phyloP scores from a whole-genome alignment of 1,139 yeast genomes.

The Geotrichum carabidarum region DNA sequence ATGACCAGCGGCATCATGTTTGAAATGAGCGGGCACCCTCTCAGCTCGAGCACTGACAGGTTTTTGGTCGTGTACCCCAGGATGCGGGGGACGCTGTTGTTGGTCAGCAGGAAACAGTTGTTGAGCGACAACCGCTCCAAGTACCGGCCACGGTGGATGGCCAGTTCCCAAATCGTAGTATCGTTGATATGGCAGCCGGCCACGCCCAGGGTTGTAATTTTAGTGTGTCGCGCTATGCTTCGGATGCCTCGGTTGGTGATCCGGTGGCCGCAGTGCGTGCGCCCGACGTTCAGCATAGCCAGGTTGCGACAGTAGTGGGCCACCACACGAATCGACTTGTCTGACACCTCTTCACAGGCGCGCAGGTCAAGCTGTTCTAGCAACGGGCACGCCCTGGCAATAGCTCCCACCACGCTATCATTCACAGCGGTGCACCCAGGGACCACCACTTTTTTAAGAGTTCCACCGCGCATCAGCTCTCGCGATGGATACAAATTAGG shows the following conservation, averaged over 20 bases:
- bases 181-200: slow-evolving; percentile 86
- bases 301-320: slow-evolving; percentile 57
- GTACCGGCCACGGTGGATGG: slow-evolving; percentile 50
- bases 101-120: slow-evolving; percentile 62
- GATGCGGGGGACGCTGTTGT: slow-evolving; percentile 61
- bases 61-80: slow-evolving; percentile 51
- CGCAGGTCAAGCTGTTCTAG: slow-evolving; percentile 67
- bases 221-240: slow-evolving; percentile 51
- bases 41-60: slow-evolving; percentile 70
- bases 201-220: slow-evolving; percentile 68
- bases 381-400: slow-evolving; percentile 54
- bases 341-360: slow-evolving; percentile 77
- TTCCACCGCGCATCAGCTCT: slow-evolving; percentile 41
- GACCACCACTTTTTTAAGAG: slow-evolving; percentile 55
- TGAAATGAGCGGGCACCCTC: slow-evolving; percentile 55
- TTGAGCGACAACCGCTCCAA: slow-evolving; percentile 72
- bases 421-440: slow-evolving; percentile 66
- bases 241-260: slow-evolving; percentile 69
- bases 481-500: slow-evolving; percentile 60
- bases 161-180: slow-evolving; percentile 73
- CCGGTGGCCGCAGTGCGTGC: slow-evolving; percentile 62
- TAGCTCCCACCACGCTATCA: slow-evolving; percentile 52
- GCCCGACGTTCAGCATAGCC: slow-evolving; percentile 64
- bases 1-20: slow-evolving; percentile 61
- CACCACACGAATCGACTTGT: slow-evolving; percentile 63